Evolutionary conservation across 305 asterid genomes (phyloP).

Genomic region (Stenogyne calaminthoides): DNA sequence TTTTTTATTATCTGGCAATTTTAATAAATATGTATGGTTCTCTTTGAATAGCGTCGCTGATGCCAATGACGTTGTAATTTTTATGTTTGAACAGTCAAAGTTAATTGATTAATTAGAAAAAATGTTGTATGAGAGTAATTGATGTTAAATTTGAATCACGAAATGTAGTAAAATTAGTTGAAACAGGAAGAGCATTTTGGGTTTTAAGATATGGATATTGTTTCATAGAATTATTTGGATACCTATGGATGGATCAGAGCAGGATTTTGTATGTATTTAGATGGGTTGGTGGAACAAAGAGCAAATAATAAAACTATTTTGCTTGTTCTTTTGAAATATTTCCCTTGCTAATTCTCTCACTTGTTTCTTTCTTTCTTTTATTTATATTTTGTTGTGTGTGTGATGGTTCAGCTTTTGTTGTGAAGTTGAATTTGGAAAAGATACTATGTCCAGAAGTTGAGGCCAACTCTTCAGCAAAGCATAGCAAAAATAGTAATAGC

Average conservation of each 20-base stretch:
- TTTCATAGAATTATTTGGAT: background rate
- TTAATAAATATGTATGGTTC: too few species aligned
- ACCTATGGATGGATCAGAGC: background rate
- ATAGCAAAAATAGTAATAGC: constrained; percentile 25
- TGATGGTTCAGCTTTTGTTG: constrained; percentile 51
- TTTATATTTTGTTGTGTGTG: background rate
- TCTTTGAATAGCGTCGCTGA: too few species aligned
- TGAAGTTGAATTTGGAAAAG: constrained; percentile 54
- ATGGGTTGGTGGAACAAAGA: background rate
- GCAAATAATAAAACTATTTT: background rate
- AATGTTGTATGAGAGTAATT: background rate
- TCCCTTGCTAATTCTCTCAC: constrained; percentile 1
- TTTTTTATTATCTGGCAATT: too few species aligned
- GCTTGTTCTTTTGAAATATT: too few species aligned
- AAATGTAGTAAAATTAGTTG: background rate
- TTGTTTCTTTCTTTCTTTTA: background rate
- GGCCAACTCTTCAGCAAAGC: background rate
- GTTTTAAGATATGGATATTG: background rate
- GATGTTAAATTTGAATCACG: background rate
- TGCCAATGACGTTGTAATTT: background rate
- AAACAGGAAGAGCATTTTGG: background rate
- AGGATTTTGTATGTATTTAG: too few species aligned
- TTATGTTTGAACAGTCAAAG: background rate
- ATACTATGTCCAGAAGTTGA: constrained; percentile 35
- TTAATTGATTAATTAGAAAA: background rate